Conservation (phyloP, 306 rosid species). For the Prunus dulcis region DNA sequence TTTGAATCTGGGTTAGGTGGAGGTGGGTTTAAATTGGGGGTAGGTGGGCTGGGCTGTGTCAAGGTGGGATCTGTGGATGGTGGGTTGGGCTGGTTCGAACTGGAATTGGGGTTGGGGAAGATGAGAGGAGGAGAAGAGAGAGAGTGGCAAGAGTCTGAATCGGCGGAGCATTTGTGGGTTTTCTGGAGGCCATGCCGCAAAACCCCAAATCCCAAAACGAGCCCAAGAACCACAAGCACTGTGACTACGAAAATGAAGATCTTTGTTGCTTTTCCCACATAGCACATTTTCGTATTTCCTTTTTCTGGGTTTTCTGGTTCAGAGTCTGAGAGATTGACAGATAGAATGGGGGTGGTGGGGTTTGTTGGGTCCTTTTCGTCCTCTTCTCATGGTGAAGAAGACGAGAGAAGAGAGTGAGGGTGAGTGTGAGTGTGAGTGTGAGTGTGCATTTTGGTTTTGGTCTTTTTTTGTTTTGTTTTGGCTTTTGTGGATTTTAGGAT, state of each 20-base stretch:
- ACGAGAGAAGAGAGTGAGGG: slow-evolving; percentile 14
- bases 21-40: slow-evolving; percentile 14
- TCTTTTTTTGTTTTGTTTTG: background rate
- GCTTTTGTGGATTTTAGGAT: slow-evolving; percentile 16
- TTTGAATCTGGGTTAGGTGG: slow-evolving; percentile 3
- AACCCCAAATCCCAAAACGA: slow-evolving; percentile 63
- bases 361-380: slow-evolving; percentile 49
- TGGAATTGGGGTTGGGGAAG: slow-evolving; percentile 48
- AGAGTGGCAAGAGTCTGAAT: slow-evolving; percentile 43
- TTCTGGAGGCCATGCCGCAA: slow-evolving; percentile 49
- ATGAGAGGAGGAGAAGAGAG: slow-evolving; percentile 31
- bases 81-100: slow-evolving; percentile 38
- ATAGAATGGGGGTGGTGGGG: slow-evolving; percentile 2
- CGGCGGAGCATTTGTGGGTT: slow-evolving; percentile 50
- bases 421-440: background rate
- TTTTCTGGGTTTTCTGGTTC: background rate
- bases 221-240: slow-evolving; percentile 58
- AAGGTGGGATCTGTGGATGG: slow-evolving; percentile 19
- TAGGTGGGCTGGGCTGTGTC: background rate
- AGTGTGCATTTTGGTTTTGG: slow-evolving; percentile 1
- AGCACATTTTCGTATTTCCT: slow-evolving; percentile 51
- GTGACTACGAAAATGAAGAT: slow-evolving; percentile 96
- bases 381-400: slow-evolving; percentile 66
- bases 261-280: slow-evolving; percentile 98
- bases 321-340: slow-evolving; percentile 14